phyloP scores from a whole-genome alignment of 2,329 filamentous ascomycete genomes.

The Colletotrichum sp. region DNA sequence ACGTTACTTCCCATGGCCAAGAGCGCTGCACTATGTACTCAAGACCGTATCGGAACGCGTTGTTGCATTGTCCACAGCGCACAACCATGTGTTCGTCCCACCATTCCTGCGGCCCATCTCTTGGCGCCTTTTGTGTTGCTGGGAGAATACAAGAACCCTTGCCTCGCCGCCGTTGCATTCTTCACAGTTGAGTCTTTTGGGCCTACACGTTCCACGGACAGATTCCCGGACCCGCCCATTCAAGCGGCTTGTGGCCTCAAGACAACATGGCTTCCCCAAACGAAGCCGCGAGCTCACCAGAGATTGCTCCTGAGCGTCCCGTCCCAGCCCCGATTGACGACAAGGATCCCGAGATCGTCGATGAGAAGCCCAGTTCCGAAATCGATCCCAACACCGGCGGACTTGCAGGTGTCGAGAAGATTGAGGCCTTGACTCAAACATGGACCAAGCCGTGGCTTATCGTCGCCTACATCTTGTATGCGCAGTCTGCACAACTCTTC shows the following conservation, averaged over 20 bases:
- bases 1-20: not conserved
- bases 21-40: not conserved
- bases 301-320: not conserved
- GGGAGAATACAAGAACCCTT: not conserved
- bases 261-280: not conserved
- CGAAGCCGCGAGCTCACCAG: not conserved
- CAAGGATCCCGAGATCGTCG: not conserved
- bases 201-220: not conserved
- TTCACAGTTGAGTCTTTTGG: not conserved
- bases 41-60: not conserved
- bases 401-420: conserved; percentile 37
- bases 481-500: not conserved
- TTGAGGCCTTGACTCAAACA: conserved; percentile 42
- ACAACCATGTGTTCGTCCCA: not conserved
- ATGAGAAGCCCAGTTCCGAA: not conserved
- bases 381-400: conserved; percentile 6
- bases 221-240: not conserved
- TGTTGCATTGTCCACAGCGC: not conserved
- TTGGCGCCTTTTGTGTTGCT: not conserved
- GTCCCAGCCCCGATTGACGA: not conserved
- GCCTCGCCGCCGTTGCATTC: not conserved
- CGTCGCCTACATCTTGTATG: conserved; percentile 44
- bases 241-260: not conserved
- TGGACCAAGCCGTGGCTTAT: conserved; percentile 43
- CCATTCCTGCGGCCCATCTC: not conserved